Base-by-base conservation (phyloP, 495 filamentous ascomycete species). In the Penicillium soppii region DNA sequence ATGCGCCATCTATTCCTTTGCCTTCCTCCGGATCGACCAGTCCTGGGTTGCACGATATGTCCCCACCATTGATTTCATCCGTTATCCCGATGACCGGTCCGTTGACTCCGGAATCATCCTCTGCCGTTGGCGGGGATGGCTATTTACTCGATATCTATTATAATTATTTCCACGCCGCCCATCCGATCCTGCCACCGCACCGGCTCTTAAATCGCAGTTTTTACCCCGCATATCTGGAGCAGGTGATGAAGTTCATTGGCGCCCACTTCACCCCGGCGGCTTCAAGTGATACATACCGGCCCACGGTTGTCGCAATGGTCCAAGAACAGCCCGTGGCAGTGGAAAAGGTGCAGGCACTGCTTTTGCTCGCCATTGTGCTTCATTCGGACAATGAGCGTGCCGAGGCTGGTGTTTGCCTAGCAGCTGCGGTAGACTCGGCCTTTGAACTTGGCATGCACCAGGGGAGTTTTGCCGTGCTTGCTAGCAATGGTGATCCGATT, bases 391-490 rank as follows among this genome's bases (percentile, higher is more conserved):
- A 86, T 57, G 81, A 92, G 52, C 83, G 85, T 42, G 69, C 74
- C 32, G 82, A 80, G 57, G 84, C 87, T 4, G 73, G 82, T 3
- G 77, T 85, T 53, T 82, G 91, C 41, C 76, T 94, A 4, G 68
- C 77, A 35, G 71, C 78, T 39, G 88, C 87, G 6, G 82, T 89
- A 47, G 78, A 86, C 33, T 56, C 88, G 42, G 88, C 89, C 12
- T 74, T 92, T 17, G 83, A 91, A 45, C 73, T 94, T 20, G 85
- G 87, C 1, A 76, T 96, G 71, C 83, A 95, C 66, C 82, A 79
- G 50, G 69, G 65, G 45, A 61, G 62, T 8, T 87, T 76, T 54
- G 74, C 79, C 4, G 53, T 61, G 2, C 53, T 64, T 2, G 68
- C 81, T 57, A 69, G 76, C 29, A 60, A 68, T 23, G 67, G 68